phyloP scores from a whole-genome alignment of 2,329 filamentous ascomycete genomes.

The Xylaria sp. region DNA sequence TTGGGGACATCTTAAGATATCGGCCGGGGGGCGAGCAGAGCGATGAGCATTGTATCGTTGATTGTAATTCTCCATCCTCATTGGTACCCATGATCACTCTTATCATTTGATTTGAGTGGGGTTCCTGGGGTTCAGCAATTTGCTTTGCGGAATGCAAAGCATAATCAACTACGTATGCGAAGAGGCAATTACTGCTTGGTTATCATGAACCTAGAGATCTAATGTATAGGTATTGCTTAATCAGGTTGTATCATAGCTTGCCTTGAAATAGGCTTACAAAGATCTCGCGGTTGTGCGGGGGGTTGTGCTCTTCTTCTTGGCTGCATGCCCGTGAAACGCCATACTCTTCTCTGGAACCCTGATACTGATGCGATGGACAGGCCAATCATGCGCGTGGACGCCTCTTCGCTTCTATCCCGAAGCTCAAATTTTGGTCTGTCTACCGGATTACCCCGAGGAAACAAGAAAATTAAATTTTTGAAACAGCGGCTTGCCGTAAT shows the following conservation, averaged over 20 bases:
- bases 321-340: no score
- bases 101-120: slow-evolving; percentile 20
- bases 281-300: no score
- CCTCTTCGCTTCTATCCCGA: background rate
- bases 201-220: no score
- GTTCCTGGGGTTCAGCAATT: background rate
- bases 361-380: no score
- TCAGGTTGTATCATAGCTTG: no score
- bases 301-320: no score
- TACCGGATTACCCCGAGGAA: background rate
- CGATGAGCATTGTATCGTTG: background rate
- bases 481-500: background rate
- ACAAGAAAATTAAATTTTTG: background rate
- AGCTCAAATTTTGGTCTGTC: background rate
- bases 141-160: background rate
- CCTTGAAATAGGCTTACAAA: no score
- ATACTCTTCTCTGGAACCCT: no score
- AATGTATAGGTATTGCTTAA: no score
- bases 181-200: no score
- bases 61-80: slow-evolving; percentile 7
- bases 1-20: background rate
- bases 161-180: background rate
- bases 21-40: background rate
- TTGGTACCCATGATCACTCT: slow-evolving; percentile 16
- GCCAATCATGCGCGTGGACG: no score